These are phyloP conservation scores for Taphrina flavorubra DNA, from an alignment of 1,139 yeast species.

Conservation along the genomic window DNA sequence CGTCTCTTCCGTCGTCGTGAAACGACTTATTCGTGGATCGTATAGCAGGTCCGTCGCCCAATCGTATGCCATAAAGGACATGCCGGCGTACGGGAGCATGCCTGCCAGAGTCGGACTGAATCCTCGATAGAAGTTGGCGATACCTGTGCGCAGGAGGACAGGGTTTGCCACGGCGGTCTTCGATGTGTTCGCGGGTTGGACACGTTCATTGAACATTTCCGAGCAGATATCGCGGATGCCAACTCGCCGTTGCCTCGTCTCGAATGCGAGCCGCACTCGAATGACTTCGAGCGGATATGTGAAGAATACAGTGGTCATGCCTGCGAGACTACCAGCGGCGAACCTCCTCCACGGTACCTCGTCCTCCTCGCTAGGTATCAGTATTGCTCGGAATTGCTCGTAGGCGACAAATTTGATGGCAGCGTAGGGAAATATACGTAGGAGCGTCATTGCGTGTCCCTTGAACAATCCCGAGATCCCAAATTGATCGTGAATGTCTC, in stretches of 20 bases:
- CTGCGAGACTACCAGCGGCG: constrained; percentile 84
- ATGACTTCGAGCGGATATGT: constrained; percentile 92
- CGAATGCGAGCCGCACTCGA: constrained; percentile 89
- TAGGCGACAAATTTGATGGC: constrained; percentile 97
- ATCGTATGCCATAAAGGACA: constrained; percentile 93
- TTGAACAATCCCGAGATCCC: constrained; percentile 87
- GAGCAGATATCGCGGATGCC: constrained; percentile 43
- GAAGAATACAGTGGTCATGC: constrained; percentile 76
- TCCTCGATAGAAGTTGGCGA: constrained; percentile 81
- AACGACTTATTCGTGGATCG: constrained; percentile 54
- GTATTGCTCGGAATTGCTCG: constrained; percentile 80
- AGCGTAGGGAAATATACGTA: constrained; percentile 94
- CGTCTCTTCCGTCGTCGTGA: constrained; percentile 32
- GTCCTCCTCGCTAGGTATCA: constrained; percentile 73
- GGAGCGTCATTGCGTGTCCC: constrained; percentile 91
- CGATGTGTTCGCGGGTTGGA: constrained; percentile 40
- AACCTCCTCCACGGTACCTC: constrained; percentile 84
- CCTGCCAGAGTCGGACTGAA: constrained; percentile 93
- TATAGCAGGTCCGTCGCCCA: constrained; percentile 79
- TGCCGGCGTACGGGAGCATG: constrained; percentile 98
- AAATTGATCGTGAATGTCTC: constrained; percentile 67
- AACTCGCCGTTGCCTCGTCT: constrained; percentile 48
- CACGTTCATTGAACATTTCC: constrained; percentile 47
- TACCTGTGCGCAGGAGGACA: constrained; percentile 14
- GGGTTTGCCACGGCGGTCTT: background rate